These are phyloP conservation scores for Phaffomyces thermotolerans DNA, from an alignment of 805 yeast species.

Conservation along the genomic window DNA sequence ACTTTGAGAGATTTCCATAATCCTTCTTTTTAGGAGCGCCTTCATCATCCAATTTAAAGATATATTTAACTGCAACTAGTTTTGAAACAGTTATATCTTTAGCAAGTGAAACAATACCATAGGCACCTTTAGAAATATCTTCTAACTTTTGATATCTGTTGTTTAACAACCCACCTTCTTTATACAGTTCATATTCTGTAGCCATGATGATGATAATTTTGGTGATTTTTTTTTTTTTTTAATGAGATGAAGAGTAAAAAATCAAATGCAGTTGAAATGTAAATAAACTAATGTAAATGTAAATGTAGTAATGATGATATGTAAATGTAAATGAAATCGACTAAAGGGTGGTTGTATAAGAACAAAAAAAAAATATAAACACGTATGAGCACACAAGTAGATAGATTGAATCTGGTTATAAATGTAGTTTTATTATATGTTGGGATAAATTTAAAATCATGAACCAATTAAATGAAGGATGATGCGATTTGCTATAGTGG, in stretches of 20 bases:
- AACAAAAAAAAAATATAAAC: no score
- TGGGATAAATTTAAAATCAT: no score
- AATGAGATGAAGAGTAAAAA: background rate
- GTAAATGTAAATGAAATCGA: no score
- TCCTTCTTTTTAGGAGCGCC: constrained; percentile 23
- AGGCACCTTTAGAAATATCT: constrained; percentile 86
- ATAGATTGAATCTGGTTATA: no score
- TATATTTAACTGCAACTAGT: constrained; percentile 81
- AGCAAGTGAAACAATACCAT: constrained; percentile 86
- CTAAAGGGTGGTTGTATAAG: no score
- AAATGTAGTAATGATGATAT: no score
- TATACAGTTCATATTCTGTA: constrained; percentile 32
- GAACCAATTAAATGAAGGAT: no score
- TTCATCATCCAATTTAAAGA: constrained; percentile 49
- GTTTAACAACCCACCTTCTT: constrained; percentile 46
- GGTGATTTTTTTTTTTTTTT: background rate
- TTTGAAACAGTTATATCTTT: constrained; percentile 41
- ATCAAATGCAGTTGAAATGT: background rate
- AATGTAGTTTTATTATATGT: no score
- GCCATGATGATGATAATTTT: background rate
- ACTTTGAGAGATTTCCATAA: constrained; percentile 27
- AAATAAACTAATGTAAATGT: no score
- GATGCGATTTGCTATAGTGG: no score
- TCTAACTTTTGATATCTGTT: constrained; percentile 60
- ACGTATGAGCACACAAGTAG: no score